phyloP scores from a whole-genome alignment of 352 stramenopile genomes.

The Phytophthora brassicae region DNA sequence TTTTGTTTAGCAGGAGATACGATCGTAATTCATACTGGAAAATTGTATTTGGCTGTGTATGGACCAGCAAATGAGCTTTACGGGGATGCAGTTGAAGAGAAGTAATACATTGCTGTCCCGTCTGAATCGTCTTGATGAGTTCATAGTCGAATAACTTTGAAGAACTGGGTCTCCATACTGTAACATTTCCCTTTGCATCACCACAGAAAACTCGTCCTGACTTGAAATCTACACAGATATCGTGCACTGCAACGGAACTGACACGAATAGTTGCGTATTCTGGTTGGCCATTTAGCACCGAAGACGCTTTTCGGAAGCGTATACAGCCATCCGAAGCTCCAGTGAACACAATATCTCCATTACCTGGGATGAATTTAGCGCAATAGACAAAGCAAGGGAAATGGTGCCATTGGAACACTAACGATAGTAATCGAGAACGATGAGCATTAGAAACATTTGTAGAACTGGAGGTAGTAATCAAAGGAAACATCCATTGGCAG shows the following conservation, averaged over 20 bases:
- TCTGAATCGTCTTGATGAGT: slow-evolving; percentile 54
- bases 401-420: slow-evolving; percentile 53
- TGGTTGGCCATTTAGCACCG: slow-evolving; percentile 27
- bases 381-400: slow-evolving; percentile 71
- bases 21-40: slow-evolving; percentile 77
- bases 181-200: slow-evolving; percentile 47
- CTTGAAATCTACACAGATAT: slow-evolving; percentile 51
- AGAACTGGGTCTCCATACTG: slow-evolving; percentile 40
- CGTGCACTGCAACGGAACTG: slow-evolving; percentile 47
- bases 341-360: slow-evolving; percentile 39
- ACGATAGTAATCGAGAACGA: slow-evolving; percentile 6
- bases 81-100: slow-evolving; percentile 62
- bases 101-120: slow-evolving; percentile 51
- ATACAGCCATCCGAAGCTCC: slow-evolving; percentile 57
- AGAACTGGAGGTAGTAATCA: neutral
- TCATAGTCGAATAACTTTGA: slow-evolving; percentile 29
- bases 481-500: slow-evolving; percentile 41
- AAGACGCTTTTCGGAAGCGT: slow-evolving; percentile 36
- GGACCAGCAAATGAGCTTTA: slow-evolving; percentile 65
- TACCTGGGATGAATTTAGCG: slow-evolving; percentile 48
- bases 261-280: slow-evolving; percentile 22
- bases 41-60: slow-evolving; percentile 59
- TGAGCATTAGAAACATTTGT: neutral
- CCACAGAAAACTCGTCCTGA: slow-evolving; percentile 57
- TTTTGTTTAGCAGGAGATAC: slow-evolving; percentile 75